A percentile compares a stretch with the other conserved stretches of the same genome.
Evolutionary conservation across 495 filamentous ascomycete genomes (phyloP).

Genomic region (Penicillium lividum): DNA sequence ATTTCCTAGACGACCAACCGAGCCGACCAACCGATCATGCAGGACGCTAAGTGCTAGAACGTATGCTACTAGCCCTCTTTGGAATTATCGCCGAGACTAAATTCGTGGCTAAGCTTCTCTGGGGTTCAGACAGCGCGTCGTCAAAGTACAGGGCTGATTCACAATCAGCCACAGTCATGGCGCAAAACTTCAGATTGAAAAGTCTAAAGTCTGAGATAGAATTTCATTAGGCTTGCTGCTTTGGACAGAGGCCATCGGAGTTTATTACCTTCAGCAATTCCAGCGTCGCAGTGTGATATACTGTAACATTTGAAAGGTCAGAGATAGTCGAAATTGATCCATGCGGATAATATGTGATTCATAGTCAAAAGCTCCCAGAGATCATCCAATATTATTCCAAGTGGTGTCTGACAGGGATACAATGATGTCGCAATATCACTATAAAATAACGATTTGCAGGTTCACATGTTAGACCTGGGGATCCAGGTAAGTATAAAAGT

Average conservation of each 20-base stretch:
- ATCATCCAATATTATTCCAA: neutral
- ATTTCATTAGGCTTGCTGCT: neutral
- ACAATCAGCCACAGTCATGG: neutral
- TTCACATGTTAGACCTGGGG: neutral
- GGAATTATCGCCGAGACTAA: neutral
- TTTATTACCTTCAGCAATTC: neutral
- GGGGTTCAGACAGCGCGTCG: neutral
- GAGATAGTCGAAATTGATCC: neutral
- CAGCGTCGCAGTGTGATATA: neutral
- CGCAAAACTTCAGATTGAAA: neutral
- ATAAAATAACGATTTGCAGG: neutral
- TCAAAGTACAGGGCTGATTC: neutral
- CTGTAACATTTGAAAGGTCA: neutral
- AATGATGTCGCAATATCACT: neutral
- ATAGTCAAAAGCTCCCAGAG: neutral
- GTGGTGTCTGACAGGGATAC: neutral
- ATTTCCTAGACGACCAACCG: neutral
- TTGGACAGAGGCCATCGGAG: neutral
- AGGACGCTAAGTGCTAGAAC: neutral
- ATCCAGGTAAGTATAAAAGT: neutral
- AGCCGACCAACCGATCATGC: neutral
- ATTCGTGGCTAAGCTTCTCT: neutral
- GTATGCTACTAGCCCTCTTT: neutral
- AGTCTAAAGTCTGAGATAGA: neutral
- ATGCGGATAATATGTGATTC: neutral